Evolutionary conservation across 2,329 filamentous ascomycete species (phyloP).

Genomic region (Pseudogymnoascus sp.): DNA sequence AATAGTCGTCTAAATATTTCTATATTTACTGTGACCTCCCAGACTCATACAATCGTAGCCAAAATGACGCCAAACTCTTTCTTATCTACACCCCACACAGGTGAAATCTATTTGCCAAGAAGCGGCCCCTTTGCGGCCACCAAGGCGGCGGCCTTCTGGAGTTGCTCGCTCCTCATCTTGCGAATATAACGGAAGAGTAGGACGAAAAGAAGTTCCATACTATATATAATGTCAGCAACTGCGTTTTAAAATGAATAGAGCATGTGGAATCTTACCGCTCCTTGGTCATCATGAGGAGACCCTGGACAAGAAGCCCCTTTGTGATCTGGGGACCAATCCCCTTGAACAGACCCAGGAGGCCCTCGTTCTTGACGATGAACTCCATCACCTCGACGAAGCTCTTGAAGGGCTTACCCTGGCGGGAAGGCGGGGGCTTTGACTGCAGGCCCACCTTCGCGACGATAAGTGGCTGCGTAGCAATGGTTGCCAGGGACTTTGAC

Average conservation of each 20-base stretch:
- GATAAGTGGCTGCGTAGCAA: conserved; percentile 89
- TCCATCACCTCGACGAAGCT: conserved; percentile 90
- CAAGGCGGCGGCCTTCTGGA: conserved; percentile 57
- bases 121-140: conserved; percentile 49
- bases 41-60: conserved; percentile 8
- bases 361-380: conserved; percentile 87
- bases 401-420: conserved; percentile 86
- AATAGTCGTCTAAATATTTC: conserved; percentile 1
- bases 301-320: conserved; percentile 89
- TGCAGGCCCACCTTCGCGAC: conserved; percentile 96
- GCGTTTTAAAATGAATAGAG: conserved; percentile 11
- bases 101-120: conserved; percentile 22
- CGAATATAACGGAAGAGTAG: conserved; percentile 76
- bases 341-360: conserved; percentile 79
- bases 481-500: conserved; percentile 86
- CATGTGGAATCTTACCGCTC: conserved; percentile 56
- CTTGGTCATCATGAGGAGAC: conserved; percentile 98
- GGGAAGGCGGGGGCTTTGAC: conserved; percentile 76
- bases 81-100: neutral
- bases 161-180: conserved; percentile 58
- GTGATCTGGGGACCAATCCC: conserved; percentile 89
- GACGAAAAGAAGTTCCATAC: conserved; percentile 82
- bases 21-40: conserved; percentile 6
- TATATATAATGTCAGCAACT: conserved; percentile 10
- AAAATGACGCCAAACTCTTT: conserved; percentile 5